Conservation (phyloP, 2,329 filamentous ascomycete genomes). For the Madurella fahalii region DNA sequence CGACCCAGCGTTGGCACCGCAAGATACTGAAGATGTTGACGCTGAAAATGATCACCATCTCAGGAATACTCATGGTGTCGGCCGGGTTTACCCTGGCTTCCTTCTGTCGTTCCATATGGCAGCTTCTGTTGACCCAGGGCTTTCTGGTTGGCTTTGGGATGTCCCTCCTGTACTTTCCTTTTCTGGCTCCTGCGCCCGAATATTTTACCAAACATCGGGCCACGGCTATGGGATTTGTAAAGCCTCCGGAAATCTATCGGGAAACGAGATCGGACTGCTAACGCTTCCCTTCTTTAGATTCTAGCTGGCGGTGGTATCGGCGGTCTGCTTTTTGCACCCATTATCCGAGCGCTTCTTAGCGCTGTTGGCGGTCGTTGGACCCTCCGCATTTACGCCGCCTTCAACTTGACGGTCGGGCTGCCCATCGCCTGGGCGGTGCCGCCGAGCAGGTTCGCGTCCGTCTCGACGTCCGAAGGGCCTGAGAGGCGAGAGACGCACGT, state of each 20-base stretch:
- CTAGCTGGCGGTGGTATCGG: constrained; percentile 41
- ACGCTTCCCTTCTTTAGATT: constrained; percentile 33
- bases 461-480: constrained; percentile 17
- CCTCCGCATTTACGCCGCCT: constrained; percentile 36
- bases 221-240: constrained; percentile 42
- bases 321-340: constrained; percentile 39
- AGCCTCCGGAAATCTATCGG: too few relatives aligned
- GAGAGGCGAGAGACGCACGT: constrained; percentile 35
- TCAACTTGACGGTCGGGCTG: constrained; percentile 36
- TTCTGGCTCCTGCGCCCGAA: constrained; percentile 44
- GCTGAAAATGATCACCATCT: constrained; percentile 37
- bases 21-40: constrained; percentile 27
- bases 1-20: constrained; percentile 23
- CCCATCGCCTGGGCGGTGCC: constrained; percentile 39
- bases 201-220: constrained; percentile 47
- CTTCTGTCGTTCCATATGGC: constrained; percentile 34
- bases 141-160: constrained; percentile 41
- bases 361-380: constrained; percentile 42
- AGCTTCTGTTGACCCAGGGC: constrained; percentile 42
- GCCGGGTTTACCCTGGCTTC: constrained; percentile 41
- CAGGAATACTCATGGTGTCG: constrained; percentile 40
- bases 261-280: not conserved
- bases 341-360: constrained; percentile 38
- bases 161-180: constrained; percentile 41
- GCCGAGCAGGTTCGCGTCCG: constrained; percentile 35